Conservation (phyloP, 2,329 filamentous ascomycete genomes). For the Aulographum hederae region DNA sequence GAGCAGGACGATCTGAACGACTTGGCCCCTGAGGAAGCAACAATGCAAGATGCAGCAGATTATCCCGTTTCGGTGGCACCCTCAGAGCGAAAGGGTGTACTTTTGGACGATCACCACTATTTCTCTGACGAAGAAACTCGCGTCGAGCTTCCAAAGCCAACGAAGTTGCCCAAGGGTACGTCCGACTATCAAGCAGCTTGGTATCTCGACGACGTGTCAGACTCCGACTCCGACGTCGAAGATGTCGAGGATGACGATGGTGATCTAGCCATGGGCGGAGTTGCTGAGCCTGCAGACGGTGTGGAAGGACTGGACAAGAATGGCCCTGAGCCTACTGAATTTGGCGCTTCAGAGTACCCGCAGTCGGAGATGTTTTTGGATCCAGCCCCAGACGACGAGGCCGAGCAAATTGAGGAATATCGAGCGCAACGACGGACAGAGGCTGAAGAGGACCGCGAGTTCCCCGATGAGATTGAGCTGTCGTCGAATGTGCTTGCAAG, state of each 20-base stretch:
- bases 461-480: constrained; percentile 92
- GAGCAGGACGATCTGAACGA: constrained; percentile 71
- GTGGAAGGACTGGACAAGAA: constrained; percentile 45
- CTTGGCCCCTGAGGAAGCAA: constrained; percentile 69
- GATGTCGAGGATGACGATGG: constrained; percentile 30
- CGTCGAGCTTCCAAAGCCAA: constrained; percentile 41
- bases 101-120: constrained; percentile 94
- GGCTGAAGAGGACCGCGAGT: constrained; percentile 78
- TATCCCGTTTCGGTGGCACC: constrained; percentile 25
- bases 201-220: constrained; percentile 70
- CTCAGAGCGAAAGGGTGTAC: constrained; percentile 52
- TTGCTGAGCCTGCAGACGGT: constrained; percentile 58
- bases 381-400: constrained; percentile 64
- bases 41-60: constrained; percentile 52
- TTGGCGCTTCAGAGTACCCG: constrained; percentile 71
- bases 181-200: constrained; percentile 89
- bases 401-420: constrained; percentile 64
- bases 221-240: constrained; percentile 67
- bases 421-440: constrained; percentile 57
- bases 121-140: constrained; percentile 73
- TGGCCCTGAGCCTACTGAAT: constrained; percentile 53
- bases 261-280: constrained; percentile 26
- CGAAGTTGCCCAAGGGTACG: constrained; percentile 71
- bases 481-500: constrained; percentile 72
- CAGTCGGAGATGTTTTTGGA: constrained; percentile 86